phyloP scores from a whole-genome alignment of 148 eudicot species.

The Heliamphora exappendiculata region DNA sequence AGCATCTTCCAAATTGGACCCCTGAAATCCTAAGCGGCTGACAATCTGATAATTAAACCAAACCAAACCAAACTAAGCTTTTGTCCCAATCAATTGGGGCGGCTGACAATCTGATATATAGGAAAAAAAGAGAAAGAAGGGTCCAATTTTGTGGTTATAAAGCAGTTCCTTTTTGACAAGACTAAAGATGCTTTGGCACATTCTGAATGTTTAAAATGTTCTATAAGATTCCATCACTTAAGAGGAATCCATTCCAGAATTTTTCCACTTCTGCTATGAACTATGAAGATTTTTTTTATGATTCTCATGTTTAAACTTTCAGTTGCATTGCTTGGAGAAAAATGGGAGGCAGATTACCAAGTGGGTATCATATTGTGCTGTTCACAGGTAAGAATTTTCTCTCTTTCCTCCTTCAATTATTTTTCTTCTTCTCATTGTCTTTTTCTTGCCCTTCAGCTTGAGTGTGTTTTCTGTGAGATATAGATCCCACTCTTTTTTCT shows the following conservation, averaged over 20 bases:
- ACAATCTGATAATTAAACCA: conserved; percentile 1
- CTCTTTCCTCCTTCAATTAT: not conserved
- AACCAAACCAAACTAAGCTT: too few relatives aligned
- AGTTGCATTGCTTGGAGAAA: conserved; percentile 81
- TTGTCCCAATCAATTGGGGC: too few relatives aligned
- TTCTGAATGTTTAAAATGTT: not conserved
- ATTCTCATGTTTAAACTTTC: conserved; percentile 17
- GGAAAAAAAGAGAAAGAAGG: not conserved
- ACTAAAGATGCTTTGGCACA: not conserved
- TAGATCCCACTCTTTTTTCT: not conserved
- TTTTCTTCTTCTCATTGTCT: not conserved
- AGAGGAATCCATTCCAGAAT: not conserved
- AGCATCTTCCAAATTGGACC: not conserved
- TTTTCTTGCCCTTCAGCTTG: not conserved
- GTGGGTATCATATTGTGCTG: conserved; percentile 73
- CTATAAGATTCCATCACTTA: not conserved
- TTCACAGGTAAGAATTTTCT: conserved; percentile 49
- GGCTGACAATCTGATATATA: not conserved
- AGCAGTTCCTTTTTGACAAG: not conserved
- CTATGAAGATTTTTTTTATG: not conserved
- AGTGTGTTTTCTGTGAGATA: not conserved
- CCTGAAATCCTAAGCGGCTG: not conserved
- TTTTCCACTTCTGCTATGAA: not conserved
- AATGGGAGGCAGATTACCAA: conserved; percentile 46
- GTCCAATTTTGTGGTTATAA: not conserved